Percentiles rank a stretch among this genome's conserved stretches.
These are phyloP conservation scores for Triticum timopheevii DNA, from an alignment of 176 grass and related monocot genomes.

Conservation along the genomic window DNA sequence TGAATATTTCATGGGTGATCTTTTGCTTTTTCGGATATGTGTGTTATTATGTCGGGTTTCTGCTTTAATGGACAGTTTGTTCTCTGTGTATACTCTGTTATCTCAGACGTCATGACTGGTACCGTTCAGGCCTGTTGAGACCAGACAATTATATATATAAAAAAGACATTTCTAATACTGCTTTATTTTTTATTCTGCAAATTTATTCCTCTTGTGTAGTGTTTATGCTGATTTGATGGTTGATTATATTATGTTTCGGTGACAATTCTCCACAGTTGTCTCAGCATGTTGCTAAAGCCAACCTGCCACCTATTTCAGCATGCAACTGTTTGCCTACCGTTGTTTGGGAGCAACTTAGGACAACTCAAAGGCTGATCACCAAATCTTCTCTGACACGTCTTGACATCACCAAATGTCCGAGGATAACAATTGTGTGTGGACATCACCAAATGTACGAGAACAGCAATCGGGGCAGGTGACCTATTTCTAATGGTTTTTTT, in stretches of 20 bases:
- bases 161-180: constrained; percentile 12
- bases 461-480: too few species aligned
- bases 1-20: background rate
- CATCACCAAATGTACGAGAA: too few species aligned
- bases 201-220: background rate
- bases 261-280: background rate
- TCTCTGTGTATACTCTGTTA: constrained; percentile 22
- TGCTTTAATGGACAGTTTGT: background rate
- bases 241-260: background rate
- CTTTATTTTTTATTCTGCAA: background rate
- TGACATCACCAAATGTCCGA: too few species aligned
- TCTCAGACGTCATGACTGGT: background rate
- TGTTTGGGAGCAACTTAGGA: background rate
- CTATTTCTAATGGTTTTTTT: too few species aligned
- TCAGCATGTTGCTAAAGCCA: background rate
- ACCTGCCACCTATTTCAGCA: background rate
- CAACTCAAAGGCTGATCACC: too few species aligned
- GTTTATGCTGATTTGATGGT: background rate
- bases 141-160: constrained; percentile 11
- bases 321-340: background rate
- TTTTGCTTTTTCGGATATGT: constrained; percentile 6
- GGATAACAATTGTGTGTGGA: too few species aligned
- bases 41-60: background rate
- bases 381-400: too few species aligned
- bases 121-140: background rate